A percentile compares a stretch with the other conserved stretches of the same genome.
Evolutionary conservation across 257 asterid genomes (phyloP).

Genomic region (Scutellaria barbata): DNA sequence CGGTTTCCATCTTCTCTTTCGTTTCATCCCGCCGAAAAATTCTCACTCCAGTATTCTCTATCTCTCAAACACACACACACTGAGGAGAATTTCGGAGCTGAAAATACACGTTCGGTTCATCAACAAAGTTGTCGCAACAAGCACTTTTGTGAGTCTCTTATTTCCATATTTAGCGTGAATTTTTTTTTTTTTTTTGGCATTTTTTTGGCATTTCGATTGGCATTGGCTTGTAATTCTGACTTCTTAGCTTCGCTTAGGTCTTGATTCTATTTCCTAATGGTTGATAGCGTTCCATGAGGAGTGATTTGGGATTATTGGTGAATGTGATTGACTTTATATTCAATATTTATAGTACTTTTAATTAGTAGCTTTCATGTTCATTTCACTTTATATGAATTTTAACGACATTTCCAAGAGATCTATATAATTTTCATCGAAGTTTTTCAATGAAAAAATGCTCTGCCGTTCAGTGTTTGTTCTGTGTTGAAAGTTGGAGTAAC

Average conservation of each 20-base stretch:
- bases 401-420: too few species aligned
- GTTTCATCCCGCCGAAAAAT: slow-evolving; percentile 20
- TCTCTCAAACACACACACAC: neutral
- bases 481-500: slow-evolving; percentile 19
- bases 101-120: slow-evolving; percentile 10
- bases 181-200: neutral
- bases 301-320: slow-evolving; percentile 6
- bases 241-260: slow-evolving; percentile 12
- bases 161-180: neutral
- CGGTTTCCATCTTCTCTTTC: slow-evolving; percentile 17
- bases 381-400: neutral
- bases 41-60: slow-evolving; percentile 24
- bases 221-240: slow-evolving; percentile 1
- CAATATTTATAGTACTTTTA: neutral
- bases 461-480: neutral
- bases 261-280: neutral
- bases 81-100: slow-evolving; percentile 19
- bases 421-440: too few species aligned
- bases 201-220: slow-evolving; percentile 1
- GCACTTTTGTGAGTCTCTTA: slow-evolving; percentile 10
- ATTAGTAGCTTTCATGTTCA: neutral
- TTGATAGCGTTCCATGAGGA: slow-evolving; percentile 13
- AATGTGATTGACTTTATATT: slow-evolving; percentile 8
- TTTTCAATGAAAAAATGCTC: neutral
- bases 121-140: slow-evolving; percentile 10